Percentiles rank a stretch among this genome's conserved stretches.
phyloP scores from a whole-genome alignment of 2,329 filamentous ascomycete genomes.

The Colletotrichum endophyticum region DNA sequence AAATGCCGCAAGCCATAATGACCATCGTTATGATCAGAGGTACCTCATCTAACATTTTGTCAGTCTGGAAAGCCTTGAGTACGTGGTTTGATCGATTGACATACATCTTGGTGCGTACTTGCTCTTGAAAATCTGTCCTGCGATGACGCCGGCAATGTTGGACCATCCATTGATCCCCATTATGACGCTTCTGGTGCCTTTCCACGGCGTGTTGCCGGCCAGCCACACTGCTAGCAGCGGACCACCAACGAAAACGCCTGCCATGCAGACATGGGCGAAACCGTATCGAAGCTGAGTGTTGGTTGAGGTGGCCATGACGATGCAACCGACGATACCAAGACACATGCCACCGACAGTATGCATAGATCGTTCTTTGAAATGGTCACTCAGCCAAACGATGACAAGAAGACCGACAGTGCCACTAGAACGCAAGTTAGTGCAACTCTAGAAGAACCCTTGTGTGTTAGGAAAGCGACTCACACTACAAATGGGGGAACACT shows the following conservation, averaged over 20 bases:
- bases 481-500: neutral
- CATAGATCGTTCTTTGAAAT: conserved; percentile 24
- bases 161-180: conserved; percentile 60
- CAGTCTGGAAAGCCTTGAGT: neutral
- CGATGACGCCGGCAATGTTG: conserved; percentile 27
- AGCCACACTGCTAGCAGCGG: conserved; percentile 58
- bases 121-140: conserved; percentile 27
- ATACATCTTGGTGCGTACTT: conserved; percentile 24
- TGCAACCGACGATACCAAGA: conserved; percentile 22
- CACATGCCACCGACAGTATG: conserved; percentile 24
- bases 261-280: conserved; percentile 25
- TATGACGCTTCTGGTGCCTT: conserved; percentile 45
- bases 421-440: conserved; percentile 10
- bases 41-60: neutral
- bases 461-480: neutral
- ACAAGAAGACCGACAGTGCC: conserved; percentile 13
- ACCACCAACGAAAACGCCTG: conserved; percentile 48
- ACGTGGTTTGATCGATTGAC: neutral
- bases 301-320: conserved; percentile 24
- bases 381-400: conserved; percentile 24
- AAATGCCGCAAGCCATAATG: conserved; percentile 20
- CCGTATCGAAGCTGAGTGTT: conserved; percentile 24
- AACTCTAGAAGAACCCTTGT: neutral
- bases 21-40: conserved; percentile 22
- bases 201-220: conserved; percentile 56